Conservation (phyloP, 2,329 filamentous ascomycete species). For the Hymenoscyphus scutula region DNA sequence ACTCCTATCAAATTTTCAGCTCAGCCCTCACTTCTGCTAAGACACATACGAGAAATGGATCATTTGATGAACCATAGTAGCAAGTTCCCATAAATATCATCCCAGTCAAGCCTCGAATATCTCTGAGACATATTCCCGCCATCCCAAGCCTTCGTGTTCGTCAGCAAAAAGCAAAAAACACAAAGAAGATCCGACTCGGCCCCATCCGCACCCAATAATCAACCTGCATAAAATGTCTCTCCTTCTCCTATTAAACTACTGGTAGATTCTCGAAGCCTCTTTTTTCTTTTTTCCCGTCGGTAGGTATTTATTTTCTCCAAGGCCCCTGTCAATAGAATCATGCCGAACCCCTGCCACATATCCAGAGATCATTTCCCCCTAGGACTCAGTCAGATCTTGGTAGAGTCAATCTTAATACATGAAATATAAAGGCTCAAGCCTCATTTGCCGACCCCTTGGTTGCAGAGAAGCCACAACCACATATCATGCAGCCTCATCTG, state of each 20-base stretch:
- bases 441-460: not conserved
- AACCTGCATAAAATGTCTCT: not conserved
- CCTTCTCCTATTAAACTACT: not conserved
- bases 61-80: not conserved
- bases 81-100: not conserved
- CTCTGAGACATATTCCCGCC: not conserved
- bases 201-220: conserved; percentile 1
- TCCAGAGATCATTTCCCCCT: not conserved
- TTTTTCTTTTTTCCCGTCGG: not conserved
- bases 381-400: not conserved
- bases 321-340: no score
- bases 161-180: not conserved
- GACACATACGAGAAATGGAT: no score
- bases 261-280: not conserved
- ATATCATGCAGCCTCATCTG: not conserved
- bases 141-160: not conserved
- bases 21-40: not conserved
- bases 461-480: not conserved
- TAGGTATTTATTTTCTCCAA: not conserved
- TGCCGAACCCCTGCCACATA: not conserved
- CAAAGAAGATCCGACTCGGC: not conserved
- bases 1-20: not conserved
- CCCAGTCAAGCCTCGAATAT: not conserved
- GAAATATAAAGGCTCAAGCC: not conserved
- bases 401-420: not conserved